Evolutionary conservation across 495 filamentous ascomycete genomes (phyloP).

Genomic region (Podospora bellae-mahoneyi): DNA sequence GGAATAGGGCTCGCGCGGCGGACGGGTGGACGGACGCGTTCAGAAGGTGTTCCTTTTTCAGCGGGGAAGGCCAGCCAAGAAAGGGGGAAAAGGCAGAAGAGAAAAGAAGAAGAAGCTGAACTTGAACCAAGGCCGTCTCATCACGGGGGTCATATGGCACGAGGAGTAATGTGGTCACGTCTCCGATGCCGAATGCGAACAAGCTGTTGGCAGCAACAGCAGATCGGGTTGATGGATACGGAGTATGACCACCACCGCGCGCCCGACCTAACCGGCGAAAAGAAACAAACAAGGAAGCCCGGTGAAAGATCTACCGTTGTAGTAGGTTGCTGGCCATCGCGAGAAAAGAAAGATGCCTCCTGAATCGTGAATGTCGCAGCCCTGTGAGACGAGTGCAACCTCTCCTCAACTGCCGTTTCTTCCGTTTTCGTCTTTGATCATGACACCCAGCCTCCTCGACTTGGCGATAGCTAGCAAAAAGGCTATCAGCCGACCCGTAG

Average conservation of each 20-base stretch:
- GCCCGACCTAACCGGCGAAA: background rate
- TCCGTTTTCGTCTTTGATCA: background rate
- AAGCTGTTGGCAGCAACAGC: no score
- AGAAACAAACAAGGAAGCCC: background rate
- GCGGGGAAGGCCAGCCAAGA: no score
- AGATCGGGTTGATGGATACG: no score
- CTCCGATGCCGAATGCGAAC: no score
- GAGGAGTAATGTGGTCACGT: no score
- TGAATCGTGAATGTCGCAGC: background rate
- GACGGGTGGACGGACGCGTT: background rate
- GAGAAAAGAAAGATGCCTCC: background rate
- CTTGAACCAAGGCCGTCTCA: no score
- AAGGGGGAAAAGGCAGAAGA: no score
- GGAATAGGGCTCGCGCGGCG: slow-evolving; percentile 10
- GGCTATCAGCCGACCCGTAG: background rate
- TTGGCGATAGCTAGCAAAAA: background rate
- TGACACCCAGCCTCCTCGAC: background rate
- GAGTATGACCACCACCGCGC: no score
- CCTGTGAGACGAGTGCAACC: background rate
- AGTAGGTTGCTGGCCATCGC: background rate
- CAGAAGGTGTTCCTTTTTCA: background rate
- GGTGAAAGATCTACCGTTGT: background rate
- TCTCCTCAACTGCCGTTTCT: background rate
- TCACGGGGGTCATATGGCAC: no score
- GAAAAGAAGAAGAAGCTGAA: no score